Evolutionary conservation across 108 stramenopile genomes (phyloP).

Genomic region (Skeletonema grethae): DNA sequence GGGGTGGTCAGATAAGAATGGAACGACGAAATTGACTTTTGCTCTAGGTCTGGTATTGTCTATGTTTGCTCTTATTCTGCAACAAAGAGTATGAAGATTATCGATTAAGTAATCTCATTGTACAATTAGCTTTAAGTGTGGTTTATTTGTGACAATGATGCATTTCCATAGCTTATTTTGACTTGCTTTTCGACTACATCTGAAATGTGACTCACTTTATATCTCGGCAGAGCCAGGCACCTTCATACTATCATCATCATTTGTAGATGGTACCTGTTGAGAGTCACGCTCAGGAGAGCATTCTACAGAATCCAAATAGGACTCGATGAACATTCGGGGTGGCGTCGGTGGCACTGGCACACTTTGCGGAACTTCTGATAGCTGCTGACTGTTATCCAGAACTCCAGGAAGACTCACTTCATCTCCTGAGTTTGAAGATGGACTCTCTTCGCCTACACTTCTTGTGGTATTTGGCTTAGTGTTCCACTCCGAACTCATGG

Average conservation of each 20-base stretch:
- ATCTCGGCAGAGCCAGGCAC: background rate
- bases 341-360: background rate
- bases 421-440: background rate
- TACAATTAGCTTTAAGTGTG: background rate
- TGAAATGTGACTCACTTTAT: background rate
- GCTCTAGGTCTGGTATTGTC: constrained; percentile 12
- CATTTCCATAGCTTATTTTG: background rate
- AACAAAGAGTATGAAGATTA: background rate
- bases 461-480: constrained; percentile 1
- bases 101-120: background rate
- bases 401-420: background rate
- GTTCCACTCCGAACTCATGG: constrained; percentile 18
- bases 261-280: background rate
- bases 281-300: background rate
- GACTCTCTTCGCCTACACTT: background rate
- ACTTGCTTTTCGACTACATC: background rate
- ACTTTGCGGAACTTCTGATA: background rate
- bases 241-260: background rate
- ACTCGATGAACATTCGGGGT: background rate
- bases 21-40: constrained; percentile 10
- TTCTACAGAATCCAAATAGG: background rate
- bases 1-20: constrained; percentile 3
- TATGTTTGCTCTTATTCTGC: background rate
- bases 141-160: background rate
- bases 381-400: background rate